Evolutionary conservation across 1,284 basidiomycete genomes (phyloP), one percentile per base, ranked within the genome.

Genomic region (Puccinia hordei): DNA sequence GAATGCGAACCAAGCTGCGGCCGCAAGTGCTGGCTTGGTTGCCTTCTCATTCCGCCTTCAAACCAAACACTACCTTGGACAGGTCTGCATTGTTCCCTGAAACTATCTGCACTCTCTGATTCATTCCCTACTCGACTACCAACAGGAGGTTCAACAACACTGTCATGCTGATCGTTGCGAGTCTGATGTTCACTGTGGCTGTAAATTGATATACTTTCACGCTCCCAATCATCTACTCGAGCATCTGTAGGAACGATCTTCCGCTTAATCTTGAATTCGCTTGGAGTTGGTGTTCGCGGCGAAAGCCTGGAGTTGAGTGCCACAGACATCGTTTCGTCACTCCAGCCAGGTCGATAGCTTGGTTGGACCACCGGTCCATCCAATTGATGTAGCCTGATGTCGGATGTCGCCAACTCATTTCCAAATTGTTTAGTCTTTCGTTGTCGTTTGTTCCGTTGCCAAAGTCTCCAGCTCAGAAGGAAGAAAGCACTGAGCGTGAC

Each of bases 261-360:
- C 27, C 73, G 73, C 73, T 76, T 76, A 22, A 76, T 76, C 61
- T 76, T 76, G 61, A 76, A 76, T 35, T 63, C 59, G 33, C 59
- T 51, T 41, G 73, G 55, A 24, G 73, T 53, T 19, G 63, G 49
- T 17, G 59, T 73, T 17, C 12, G 59, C 17, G 59, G 38, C 44
- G 61, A 46, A 75, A 41, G 57, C 24, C 73, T 41, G 13, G 30
- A n/a, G 27, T 35, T 35, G 19, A 53, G 27, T 33, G 33, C 49
- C 27, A 27, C 8, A 12, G 63, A 22, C 17, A 33, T 30, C 24
- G 30, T 65, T 30, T 51, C 49, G 44, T 65, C 27, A 27, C 27
- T 30, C 49, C 55, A 55, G 19, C 19, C 46, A 17, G 68, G 69
- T 33, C 22, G 69, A 72, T 72, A 8, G 24, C 38, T 63, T 30